Percentiles rank a stretch among this genome's conserved stretches.
These are phyloP conservation scores for Phytophthora citricola DNA, from an alignment of 352 stramenopile genomes.

Conservation along the genomic window DNA sequence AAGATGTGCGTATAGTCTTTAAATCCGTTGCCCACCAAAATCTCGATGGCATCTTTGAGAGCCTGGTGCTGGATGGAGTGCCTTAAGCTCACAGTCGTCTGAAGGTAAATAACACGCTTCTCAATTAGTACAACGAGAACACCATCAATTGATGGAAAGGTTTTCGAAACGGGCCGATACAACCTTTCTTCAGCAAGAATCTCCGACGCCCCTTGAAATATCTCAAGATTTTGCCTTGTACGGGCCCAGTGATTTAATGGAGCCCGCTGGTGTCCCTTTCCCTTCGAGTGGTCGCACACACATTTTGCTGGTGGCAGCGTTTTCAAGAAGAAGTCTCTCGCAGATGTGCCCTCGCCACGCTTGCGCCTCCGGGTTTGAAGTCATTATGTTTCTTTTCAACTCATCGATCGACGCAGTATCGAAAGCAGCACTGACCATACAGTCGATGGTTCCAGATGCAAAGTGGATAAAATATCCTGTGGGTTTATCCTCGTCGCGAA, in stretches of 20 bases:
- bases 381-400: not conserved
- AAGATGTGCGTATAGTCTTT: slow-evolving; percentile 32
- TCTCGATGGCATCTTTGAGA: slow-evolving; percentile 25
- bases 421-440: slow-evolving; percentile 10
- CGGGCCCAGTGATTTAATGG: not conserved
- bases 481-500: slow-evolving; percentile 1
- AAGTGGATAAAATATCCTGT: slow-evolving; percentile 5
- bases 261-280: not conserved
- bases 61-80: slow-evolving; percentile 37
- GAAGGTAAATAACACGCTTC: slow-evolving; percentile 30
- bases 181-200: slow-evolving; percentile 32
- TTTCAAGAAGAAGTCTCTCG: slow-evolving; percentile 16
- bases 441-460: slow-evolving; percentile 20
- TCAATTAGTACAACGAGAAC: slow-evolving; percentile 24
- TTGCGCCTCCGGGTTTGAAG: not conserved
- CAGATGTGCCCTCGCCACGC: slow-evolving; percentile 10
- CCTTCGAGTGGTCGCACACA: slow-evolving; percentile 8
- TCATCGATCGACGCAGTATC: slow-evolving; percentile 2
- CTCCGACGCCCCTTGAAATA: slow-evolving; percentile 34
- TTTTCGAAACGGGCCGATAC: slow-evolving; percentile 33
- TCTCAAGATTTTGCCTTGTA: slow-evolving; percentile 22
- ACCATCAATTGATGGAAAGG: slow-evolving; percentile 40
- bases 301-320: slow-evolving; percentile 10
- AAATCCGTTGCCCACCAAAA: slow-evolving; percentile 22
- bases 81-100: slow-evolving; percentile 26